A percentile compares a stretch with the other conserved stretches of the same genome.
These are phyloP conservation scores for Mikania micrantha DNA, from an alignment of 129 eudicot genomes.

Conservation along the genomic window DNA sequence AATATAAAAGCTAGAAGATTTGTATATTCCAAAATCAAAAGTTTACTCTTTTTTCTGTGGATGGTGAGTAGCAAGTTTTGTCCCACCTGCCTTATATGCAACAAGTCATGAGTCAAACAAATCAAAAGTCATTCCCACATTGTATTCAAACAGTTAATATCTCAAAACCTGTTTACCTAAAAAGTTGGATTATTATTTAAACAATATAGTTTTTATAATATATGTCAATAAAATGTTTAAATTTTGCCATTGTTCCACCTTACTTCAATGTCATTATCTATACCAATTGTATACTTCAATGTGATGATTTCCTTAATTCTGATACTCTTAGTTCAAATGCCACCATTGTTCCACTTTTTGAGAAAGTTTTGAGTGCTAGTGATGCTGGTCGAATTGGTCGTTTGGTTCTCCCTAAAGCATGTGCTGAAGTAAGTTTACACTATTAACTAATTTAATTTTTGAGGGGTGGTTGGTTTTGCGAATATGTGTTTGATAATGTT, in stretches of 20 bases:
- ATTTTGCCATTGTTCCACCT: too few relatives aligned
- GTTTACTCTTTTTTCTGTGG: neutral
- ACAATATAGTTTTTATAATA: neutral
- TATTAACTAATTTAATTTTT: neutral
- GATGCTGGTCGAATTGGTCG: conserved; percentile 99
- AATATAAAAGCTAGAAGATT: neutral
- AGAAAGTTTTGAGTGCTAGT: conserved; percentile 92
- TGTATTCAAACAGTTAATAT: neutral
- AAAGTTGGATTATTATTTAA: neutral
- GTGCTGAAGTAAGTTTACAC: conserved; percentile 78
- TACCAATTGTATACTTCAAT: neutral
- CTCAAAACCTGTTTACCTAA: neutral
- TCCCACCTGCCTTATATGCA: neutral
- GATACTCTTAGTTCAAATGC: conserved; percentile 67
- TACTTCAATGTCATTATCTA: too few relatives aligned
- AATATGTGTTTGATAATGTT: neutral
- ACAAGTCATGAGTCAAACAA: neutral
- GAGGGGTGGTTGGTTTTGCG: neutral
- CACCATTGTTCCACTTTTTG: conserved; percentile 83
- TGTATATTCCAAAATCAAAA: neutral
- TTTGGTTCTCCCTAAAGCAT: conserved; percentile 98
- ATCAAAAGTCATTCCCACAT: neutral
- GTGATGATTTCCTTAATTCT: conserved; percentile 46
- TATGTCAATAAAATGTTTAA: too few relatives aligned
- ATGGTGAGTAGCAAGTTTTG: neutral